Conservation (phyloP, 805 yeast genomes). For the Starmerella apicola region DNA sequence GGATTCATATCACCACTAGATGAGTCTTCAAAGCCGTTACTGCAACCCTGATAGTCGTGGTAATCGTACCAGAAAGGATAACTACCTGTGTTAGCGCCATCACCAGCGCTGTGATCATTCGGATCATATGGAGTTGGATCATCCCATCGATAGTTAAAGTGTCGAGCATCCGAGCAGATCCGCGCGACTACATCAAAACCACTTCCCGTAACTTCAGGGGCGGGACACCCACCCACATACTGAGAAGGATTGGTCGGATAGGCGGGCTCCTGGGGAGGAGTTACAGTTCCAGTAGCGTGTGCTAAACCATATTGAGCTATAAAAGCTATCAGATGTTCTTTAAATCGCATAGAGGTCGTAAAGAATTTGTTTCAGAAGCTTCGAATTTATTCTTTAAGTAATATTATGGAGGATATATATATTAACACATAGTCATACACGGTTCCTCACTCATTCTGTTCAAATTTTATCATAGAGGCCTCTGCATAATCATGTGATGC, state of each 20-base stretch:
- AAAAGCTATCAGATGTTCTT: background rate
- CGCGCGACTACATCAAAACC: background rate
- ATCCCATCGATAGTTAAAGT: no score
- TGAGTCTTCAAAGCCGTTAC: background rate
- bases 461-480: background rate
- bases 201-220: slow-evolving; percentile 35
- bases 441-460: no score
- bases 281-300: background rate
- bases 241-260: slow-evolving; percentile 30
- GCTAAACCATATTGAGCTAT: no score
- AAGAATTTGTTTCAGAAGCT: background rate
- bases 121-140: background rate
- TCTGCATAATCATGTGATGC: background rate
- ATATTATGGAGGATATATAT: background rate
- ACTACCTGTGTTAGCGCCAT: background rate
- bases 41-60: no score
- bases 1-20: no score
- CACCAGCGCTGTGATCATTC: background rate
- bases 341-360: background rate
- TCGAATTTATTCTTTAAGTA: background rate
- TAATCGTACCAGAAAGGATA: background rate
- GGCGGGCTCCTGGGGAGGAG: background rate
- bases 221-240: slow-evolving; percentile 71
- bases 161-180: no score
- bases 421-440: no score